These are phyloP conservation scores for Pyracantha coccinea DNA, from an alignment of 331 rosid species.

Conservation along the genomic window DNA sequence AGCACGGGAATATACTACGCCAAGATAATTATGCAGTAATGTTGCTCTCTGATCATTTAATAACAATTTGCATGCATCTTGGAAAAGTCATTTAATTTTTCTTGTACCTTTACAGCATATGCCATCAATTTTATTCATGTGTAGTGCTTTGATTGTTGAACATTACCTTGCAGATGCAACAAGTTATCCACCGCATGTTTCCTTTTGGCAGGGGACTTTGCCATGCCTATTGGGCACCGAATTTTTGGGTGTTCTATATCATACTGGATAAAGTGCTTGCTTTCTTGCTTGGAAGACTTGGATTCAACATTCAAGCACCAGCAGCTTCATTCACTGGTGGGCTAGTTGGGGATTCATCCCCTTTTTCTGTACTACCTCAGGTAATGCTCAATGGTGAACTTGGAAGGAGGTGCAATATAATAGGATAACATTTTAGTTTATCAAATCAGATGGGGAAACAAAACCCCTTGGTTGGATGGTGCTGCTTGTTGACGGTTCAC, in stretches of 20 bases:
- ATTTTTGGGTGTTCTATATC: slow-evolving; percentile 93
- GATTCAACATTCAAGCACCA: slow-evolving; percentile 49
- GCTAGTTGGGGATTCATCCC: slow-evolving; percentile 78
- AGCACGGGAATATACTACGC: not conserved
- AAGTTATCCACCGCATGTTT: slow-evolving; percentile 71
- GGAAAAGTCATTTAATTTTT: not conserved
- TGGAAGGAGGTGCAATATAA: not conserved
- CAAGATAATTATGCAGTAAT: not conserved
- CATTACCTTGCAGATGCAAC: slow-evolving; percentile 57
- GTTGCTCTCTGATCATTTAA: not conserved
- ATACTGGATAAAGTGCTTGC: slow-evolving; percentile 68
- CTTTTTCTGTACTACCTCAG: slow-evolving; percentile 74
- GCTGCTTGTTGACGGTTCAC: not conserved
- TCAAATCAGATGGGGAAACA: not conserved
- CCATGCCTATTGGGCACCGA: slow-evolving; percentile 99
- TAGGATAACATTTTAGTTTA: not conserved
- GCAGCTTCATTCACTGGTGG: slow-evolving; percentile 86
- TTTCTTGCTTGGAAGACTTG: slow-evolving; percentile 57
- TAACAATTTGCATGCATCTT: not conserved
- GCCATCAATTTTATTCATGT: not conserved
- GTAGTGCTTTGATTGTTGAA: slow-evolving; percentile 15
- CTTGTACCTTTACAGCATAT: not conserved
- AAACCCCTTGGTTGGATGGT: not conserved
- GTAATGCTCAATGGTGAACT: slow-evolving; percentile 27
- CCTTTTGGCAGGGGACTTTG: slow-evolving; percentile 99